Conservation (phyloP, 441 rosid genomes). For the Sinapis alba region DNA sequence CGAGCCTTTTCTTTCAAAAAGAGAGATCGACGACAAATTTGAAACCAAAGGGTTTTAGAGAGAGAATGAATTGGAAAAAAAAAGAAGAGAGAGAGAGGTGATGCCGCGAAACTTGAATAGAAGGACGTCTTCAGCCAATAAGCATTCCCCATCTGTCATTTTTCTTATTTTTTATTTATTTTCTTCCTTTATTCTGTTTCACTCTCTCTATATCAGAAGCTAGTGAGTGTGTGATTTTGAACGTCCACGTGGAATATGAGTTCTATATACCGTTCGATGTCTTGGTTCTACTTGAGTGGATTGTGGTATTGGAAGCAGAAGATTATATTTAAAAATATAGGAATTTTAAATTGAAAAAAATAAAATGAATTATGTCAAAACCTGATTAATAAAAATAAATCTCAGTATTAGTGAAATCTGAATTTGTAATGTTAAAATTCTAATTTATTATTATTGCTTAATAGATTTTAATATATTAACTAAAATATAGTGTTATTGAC, state of each 20-base stretch:
- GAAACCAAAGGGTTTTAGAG: conserved; percentile 27
- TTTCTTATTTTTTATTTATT: neutral
- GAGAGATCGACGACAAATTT: conserved; percentile 22
- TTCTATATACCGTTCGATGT: conserved; percentile 5
- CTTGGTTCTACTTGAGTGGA: neutral
- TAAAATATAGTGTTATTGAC: no score
- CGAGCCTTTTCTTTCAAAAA: conserved; percentile 4
- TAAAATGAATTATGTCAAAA: neutral
- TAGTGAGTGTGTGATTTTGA: neutral
- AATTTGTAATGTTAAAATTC: no score
- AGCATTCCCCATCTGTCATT: conserved; percentile 16
- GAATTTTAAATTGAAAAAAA: neutral
- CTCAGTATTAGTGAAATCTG: no score
- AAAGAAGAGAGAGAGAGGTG: conserved; percentile 32
- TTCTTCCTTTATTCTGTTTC: neutral
- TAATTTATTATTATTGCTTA: no score
- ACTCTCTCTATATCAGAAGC: neutral
- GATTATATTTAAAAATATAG: conserved; percentile 28
- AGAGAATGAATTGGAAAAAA: conserved; percentile 20
- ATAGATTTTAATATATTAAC: no score
- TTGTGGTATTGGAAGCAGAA: conserved; percentile 7
- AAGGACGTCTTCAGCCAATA: conserved; percentile 45
- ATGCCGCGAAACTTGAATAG: conserved; percentile 99
- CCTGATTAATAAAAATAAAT: neutral
- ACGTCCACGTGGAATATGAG: conserved; percentile 28